Percentiles rank a stretch among this genome's conserved stretches.
Conservation (phyloP, 495 filamentous ascomycete genomes). For the Extremus antarcticus region DNA sequence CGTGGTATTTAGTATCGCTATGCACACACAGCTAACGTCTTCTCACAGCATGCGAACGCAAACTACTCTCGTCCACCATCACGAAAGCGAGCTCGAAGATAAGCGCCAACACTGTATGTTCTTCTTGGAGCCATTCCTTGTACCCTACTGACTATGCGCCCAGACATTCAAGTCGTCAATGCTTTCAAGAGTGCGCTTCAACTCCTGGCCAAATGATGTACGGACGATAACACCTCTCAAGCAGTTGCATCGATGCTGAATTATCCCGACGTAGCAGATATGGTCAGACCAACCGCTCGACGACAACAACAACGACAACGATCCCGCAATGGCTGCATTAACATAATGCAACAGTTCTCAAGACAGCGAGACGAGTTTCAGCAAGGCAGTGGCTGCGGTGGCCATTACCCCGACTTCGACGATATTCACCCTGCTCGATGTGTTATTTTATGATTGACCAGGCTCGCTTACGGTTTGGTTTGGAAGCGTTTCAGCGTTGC, state of each 20-base stretch:
- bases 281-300: background rate
- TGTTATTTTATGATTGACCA: background rate
- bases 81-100: constrained; percentile 18
- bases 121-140: too few species aligned
- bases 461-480: background rate
- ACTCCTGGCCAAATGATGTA: constrained; percentile 1
- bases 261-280: background rate
- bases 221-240: background rate
- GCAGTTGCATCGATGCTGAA: background rate
- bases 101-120: constrained; percentile 21
- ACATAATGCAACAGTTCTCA: background rate
- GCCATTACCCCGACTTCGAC: background rate
- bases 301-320: background rate
- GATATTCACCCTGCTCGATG: constrained; percentile 5
- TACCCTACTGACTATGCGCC: background rate
- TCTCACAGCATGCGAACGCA: constrained; percentile 19
- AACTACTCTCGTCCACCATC: constrained; percentile 14
- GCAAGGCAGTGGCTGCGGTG: background rate
- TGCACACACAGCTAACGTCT: background rate
- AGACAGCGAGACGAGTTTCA: background rate
- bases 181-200: constrained; percentile 19
- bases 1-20: background rate
- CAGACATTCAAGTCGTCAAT: constrained; percentile 13
- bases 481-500: constrained; percentile 5
- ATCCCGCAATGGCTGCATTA: background rate